Base-by-base conservation (phyloP, 1,284 basidiomycete species). In the Tremellales sp. region DNA sequence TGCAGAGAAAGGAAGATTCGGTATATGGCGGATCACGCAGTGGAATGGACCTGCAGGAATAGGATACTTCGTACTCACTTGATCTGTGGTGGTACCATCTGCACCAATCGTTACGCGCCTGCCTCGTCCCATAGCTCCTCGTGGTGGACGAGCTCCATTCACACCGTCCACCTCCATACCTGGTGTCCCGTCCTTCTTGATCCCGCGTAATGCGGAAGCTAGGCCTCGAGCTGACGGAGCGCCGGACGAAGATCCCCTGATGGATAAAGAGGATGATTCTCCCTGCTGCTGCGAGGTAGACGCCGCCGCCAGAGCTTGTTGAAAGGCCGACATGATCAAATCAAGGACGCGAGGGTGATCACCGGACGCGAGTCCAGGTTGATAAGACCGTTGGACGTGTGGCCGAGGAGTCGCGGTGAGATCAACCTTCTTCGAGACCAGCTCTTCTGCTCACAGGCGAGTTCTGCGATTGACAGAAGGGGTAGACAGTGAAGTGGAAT, bases 91-190 rank as follows among this genome's bases (percentile, higher is more conserved):
- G 4, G 49, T 46, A 37, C 52, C 50, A 7, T 47, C 25, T 15
- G 42, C 45, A 7, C 58, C 57, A 24, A 59, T 51, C 6, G 49
- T 53, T 3, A 53, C 40, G n/a, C 61, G 46, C 6, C 60, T 61
- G 3, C 54, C 49, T 12, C 44, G 43, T 19, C 2, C 49, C 49
- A 22, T 10, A 31, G 49, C 43, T 27, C 52, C 51, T 3, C 35
- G n/a, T n/a, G n/a, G n/a, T n/a, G n/a, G n/a, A n/a, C n/a, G n/a
- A n/a, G n/a, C n/a, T n/a, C n/a, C n/a, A n/a, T n/a, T n/a, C n/a
- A 17, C 33, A 36, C 57, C 54, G 29, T 71, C 68, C 7, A 71
- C 46, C 8, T 71, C 67, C 68, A 71, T 71, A 7, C 53, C 49
- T 19, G 49, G 42, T 17, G 24, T 47, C 15, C 27, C 25, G 25